phyloP scores from a whole-genome alignment of 106 monocot species.

The Cymbidium sinense region DNA sequence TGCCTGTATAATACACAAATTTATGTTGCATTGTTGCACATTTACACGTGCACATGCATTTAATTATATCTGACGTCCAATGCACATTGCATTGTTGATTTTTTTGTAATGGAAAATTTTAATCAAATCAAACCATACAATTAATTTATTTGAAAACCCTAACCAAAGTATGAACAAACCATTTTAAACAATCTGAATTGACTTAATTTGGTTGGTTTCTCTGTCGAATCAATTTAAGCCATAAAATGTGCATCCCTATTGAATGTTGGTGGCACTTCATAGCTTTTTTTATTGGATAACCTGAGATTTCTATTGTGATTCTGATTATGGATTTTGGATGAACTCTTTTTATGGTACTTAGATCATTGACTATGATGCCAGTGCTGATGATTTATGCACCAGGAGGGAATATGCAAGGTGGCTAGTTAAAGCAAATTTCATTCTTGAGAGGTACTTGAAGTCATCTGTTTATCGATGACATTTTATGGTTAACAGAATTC shows the following conservation, averaged over 20 bases:
- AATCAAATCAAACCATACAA: background rate
- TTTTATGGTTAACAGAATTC: background rate
- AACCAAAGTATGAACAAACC: background rate
- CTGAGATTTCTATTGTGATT: background rate
- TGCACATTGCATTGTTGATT: background rate
- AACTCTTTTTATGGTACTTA: constrained; percentile 31
- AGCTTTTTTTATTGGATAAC: background rate
- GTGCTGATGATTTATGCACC: constrained; percentile 70
- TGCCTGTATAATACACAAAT: background rate
- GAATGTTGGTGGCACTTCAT: background rate
- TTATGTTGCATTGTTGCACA: background rate
- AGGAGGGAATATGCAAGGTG: constrained; percentile 93
- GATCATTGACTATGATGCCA: constrained; percentile 82
- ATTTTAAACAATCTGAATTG: background rate
- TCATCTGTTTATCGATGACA: background rate
- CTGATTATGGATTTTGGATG: constrained; percentile 10
- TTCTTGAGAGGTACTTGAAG: constrained; percentile 64
- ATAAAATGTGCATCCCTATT: background rate
- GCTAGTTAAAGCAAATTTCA: constrained; percentile 63
- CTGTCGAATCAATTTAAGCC: background rate
- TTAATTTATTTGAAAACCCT: background rate
- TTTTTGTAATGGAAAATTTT: background rate
- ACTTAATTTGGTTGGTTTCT: background rate
- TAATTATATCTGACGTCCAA: background rate
- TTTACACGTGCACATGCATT: background rate